Evolutionary conservation across 495 filamentous ascomycete species (phyloP).

Genomic region (Xylaria palmicola): DNA sequence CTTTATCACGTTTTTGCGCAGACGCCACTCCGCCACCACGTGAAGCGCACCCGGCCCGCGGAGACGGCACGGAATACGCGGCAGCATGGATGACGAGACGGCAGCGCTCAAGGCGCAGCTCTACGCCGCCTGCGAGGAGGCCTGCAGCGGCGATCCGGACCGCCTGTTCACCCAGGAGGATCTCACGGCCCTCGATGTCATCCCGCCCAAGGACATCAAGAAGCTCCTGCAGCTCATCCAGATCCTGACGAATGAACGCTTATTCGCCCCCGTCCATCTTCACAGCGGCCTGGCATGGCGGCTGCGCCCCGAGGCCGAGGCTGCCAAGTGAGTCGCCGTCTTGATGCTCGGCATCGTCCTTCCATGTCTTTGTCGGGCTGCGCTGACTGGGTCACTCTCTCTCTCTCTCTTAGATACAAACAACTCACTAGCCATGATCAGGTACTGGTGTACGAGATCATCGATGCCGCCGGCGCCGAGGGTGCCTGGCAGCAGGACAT

Average conservation of each 20-base stretch:
- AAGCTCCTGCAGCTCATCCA: slow-evolving; percentile 62
- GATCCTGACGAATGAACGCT: slow-evolving; percentile 61
- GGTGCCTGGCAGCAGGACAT: slow-evolving; percentile 88
- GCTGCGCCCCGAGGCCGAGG: slow-evolving; percentile 65
- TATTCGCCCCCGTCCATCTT: slow-evolving; percentile 60
- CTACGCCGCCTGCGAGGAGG: slow-evolving; percentile 28
- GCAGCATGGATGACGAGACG: slow-evolving; percentile 26
- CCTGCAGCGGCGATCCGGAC: slow-evolving; percentile 38
- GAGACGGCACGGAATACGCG: not conserved
- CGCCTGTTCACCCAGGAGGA: slow-evolving; percentile 67
- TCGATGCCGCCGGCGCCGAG: slow-evolving; percentile 75
- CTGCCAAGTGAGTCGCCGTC: slow-evolving; percentile 59
- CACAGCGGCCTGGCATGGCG: slow-evolving; percentile 63
- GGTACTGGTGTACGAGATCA: slow-evolving; percentile 75
- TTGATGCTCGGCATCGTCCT: not conserved
- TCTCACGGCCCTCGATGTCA: slow-evolving; percentile 57
- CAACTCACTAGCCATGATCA: slow-evolving; percentile 65
- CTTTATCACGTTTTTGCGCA: slow-evolving; percentile 31
- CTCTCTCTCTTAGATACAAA: slow-evolving; percentile 54
- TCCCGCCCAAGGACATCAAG: slow-evolving; percentile 58
- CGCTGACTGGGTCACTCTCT: slow-evolving; percentile 10
- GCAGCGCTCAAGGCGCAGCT: slow-evolving; percentile 25
- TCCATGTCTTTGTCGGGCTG: not conserved
- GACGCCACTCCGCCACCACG: slow-evolving; percentile 32
- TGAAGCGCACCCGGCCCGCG: slow-evolving; percentile 18